Conservation (phyloP, 176 grass and related monocot genomes). For the Pontederia crassipes region DNA sequence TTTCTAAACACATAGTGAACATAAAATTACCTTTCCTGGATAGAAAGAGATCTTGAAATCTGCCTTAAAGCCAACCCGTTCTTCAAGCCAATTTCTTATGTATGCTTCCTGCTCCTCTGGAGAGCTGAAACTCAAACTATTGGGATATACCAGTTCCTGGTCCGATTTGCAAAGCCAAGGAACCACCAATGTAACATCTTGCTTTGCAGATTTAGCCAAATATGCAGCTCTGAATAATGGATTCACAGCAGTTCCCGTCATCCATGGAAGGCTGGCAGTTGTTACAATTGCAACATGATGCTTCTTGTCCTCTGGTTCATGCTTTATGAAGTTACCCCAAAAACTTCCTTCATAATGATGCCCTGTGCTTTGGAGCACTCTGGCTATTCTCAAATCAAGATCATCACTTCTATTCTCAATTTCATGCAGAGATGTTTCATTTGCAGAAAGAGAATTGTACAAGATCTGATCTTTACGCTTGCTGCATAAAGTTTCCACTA, state of each 20-base stretch:
- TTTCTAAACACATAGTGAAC: constrained; percentile 4
- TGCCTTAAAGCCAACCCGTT: constrained; percentile 75
- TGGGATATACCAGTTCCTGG: constrained; percentile 79
- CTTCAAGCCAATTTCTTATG: constrained; percentile 76
- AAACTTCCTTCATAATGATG: constrained; percentile 51
- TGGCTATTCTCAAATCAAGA: constrained; percentile 86
- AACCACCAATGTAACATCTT: constrained; percentile 72
- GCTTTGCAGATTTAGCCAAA: constrained; percentile 61
- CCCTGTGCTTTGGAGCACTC: constrained; percentile 58
- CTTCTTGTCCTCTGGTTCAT: constrained; percentile 39
- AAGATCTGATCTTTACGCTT: constrained; percentile 38
- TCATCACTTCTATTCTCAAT: constrained; percentile 40
- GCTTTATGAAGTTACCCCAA: constrained; percentile 36
- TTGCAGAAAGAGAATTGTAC: constrained; percentile 33
- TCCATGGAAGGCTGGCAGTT: constrained; percentile 94
- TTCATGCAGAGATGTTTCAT: constrained; percentile 37
- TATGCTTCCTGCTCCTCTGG: constrained; percentile 82
- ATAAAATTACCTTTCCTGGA: constrained; percentile 68
- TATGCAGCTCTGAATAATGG: constrained; percentile 91
- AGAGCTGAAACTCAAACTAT: constrained; percentile 54
- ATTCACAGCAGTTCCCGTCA: constrained; percentile 97
- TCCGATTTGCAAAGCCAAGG: constrained; percentile 80
- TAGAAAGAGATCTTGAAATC: constrained; percentile 91
- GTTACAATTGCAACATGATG: constrained; percentile 83
- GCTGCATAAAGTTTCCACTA: constrained; percentile 48